Conservation (phyloP, 495 filamentous ascomycete species). For the Astrothelium macrocarpum region DNA sequence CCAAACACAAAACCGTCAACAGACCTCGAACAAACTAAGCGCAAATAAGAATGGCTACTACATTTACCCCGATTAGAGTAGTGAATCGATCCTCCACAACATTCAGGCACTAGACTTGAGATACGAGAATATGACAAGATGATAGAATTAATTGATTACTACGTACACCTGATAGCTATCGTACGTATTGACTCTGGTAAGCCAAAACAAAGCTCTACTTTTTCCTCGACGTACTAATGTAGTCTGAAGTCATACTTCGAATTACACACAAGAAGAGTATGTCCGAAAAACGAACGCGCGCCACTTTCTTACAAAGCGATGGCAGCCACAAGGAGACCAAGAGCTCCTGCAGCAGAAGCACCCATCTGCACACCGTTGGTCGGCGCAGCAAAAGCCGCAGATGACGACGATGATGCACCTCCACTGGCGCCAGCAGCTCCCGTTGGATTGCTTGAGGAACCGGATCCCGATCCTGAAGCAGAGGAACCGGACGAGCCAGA, state of each 20-base stretch:
- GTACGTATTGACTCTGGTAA: background rate
- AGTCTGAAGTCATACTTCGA: background rate
- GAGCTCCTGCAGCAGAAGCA: background rate
- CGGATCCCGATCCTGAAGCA: background rate
- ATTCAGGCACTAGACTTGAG: too few relatives aligned
- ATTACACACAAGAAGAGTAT: background rate
- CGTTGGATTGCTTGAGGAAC: background rate
- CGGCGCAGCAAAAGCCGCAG: conserved; percentile 1
- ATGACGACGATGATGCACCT: background rate
- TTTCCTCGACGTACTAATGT: background rate
- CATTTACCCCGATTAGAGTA: too few relatives aligned
- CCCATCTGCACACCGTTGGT: background rate
- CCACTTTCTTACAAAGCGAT: background rate
- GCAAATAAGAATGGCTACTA: too few relatives aligned
- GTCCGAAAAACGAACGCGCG: background rate
- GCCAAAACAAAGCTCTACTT: background rate
- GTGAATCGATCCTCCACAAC: too few relatives aligned
- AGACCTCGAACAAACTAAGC: too few relatives aligned
- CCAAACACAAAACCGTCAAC: too few relatives aligned
- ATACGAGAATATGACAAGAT: too few relatives aligned
- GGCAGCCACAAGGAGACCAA: background rate
- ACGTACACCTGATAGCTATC: background rate
- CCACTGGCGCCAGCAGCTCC: background rate
- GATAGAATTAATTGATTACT: conserved; percentile 4
- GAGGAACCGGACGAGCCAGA: background rate